Evolutionary conservation across 129 eudicot genomes (phyloP), one percentile per base, ranked within the genome.

Genomic region (Glebionis coronaria): DNA sequence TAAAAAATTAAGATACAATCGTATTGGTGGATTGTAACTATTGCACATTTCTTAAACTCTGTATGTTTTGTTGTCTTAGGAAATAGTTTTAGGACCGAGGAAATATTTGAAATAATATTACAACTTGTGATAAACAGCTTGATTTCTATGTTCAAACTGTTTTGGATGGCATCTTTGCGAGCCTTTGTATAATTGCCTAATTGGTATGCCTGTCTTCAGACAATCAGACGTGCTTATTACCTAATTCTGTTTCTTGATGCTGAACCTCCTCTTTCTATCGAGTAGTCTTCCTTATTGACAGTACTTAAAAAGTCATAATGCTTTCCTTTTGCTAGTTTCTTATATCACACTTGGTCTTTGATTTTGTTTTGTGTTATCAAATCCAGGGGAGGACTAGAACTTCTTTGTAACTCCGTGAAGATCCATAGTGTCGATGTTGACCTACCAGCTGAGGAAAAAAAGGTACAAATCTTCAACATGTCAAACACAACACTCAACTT

Each of bases 321-420:
- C 16, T 7, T 42, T 55, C 28, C 53, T 21, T 27, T 7, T 28
- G 14, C 25, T 28, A 29, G 27, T 19, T 16, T 27, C 52, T 42
- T 40, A 46, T 76, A 10, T 27, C 38, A 68, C 65, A 5, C 21
- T 54, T 23, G 23, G n/a, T 71, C 14, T 42, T 73, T 73, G 12
- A 15, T 63, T 54, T 50, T 38, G 28, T 12, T 10, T 53, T 61
- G 29, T 51, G 45, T 18, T 61, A 44, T 50, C 44, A 60, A 45
- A 56, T 74, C 15, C 65, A 91, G 97, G 66, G 97, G 97, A 56
- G 97, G 97, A 64, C 73, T 91, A 73, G 97, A 91, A 76, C 88
- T 91, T 67, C 96, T 91, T 18, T 91, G 97, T 70, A 74, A 91
- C 74, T 88, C 96, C 2, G 94, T 88, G 27, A 91, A 91, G 83